These are phyloP conservation scores for Tricholoma flavovirens DNA, from an alignment of 768 basidiomycete species.

Conservation along the genomic window DNA sequence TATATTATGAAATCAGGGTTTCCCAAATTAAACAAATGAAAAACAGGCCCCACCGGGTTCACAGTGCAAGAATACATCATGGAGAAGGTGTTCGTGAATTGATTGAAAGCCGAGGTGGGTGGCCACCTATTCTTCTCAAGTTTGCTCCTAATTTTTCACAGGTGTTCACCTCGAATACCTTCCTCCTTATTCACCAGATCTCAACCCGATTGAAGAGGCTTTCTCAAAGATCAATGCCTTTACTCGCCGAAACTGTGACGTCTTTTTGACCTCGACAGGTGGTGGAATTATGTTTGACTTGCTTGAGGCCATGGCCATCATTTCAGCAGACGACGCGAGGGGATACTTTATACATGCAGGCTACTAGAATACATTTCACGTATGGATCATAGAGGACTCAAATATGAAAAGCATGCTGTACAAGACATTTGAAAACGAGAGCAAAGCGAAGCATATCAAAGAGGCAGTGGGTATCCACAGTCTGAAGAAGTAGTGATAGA, in stretches of 20 bases:
- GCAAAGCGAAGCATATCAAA: too few species aligned
- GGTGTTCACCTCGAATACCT: conserved; percentile 25
- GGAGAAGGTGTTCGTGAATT: too few species aligned
- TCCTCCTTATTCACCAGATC: conserved; percentile 34
- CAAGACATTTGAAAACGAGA: too few species aligned
- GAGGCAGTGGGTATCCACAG: too few species aligned
- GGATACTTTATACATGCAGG: conserved; percentile 29
- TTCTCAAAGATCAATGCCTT: conserved; percentile 32
- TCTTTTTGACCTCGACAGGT: neutral
- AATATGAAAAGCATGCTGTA: too few species aligned
- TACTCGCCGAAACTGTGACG: conserved; percentile 17
- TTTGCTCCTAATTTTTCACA: conserved; percentile 3
- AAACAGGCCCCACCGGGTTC: too few species aligned
- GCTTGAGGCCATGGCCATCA: conserved; percentile 19
- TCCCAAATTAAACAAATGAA: too few species aligned
- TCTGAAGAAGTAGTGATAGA: neutral
- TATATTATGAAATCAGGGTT: too few species aligned
- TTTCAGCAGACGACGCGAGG: conserved; percentile 21
- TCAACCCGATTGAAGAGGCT: conserved; percentile 36
- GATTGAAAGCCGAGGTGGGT: too few species aligned
- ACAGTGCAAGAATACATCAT: too few species aligned
- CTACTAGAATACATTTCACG: conserved; percentile 17
- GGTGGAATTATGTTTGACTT: conserved; percentile 23
- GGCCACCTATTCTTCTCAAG: too few species aligned
- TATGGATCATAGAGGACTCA: too few species aligned